Evolutionary conservation across 352 stramenopile species (phyloP).

Genomic region (Thalassiosira sp.): DNA sequence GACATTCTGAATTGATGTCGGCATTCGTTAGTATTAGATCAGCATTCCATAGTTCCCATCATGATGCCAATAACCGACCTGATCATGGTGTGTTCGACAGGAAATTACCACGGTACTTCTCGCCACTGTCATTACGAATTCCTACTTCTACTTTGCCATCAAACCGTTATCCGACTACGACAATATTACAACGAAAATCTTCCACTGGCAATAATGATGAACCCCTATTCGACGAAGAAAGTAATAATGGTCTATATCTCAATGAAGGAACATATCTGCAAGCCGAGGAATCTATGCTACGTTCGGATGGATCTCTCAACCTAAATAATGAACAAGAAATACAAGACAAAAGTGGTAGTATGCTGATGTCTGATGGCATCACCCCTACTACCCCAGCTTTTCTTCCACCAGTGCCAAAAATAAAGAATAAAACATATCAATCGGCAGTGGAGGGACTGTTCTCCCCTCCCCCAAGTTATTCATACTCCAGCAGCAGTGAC

Average conservation of each 20-base stretch:
- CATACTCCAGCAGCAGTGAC: constrained; percentile 2
- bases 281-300: constrained; percentile 26
- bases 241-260: constrained; percentile 30
- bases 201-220: background rate
- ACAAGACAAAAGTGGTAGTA: background rate
- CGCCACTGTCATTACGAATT: background rate
- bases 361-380: too few species aligned
- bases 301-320: constrained; percentile 25
- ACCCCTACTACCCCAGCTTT: too few species aligned
- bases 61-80: too few species aligned
- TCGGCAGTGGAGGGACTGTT: constrained; percentile 29
- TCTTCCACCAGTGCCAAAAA: background rate
- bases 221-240: background rate
- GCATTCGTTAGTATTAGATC: too few species aligned
- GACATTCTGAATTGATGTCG: too few species aligned
- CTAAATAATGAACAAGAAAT: background rate
- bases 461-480: constrained; percentile 26
- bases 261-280: constrained; percentile 36
- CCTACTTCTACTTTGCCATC: too few species aligned
- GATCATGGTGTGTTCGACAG: too few species aligned
- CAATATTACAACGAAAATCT: background rate
- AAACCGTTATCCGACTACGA: too few species aligned
- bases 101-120: background rate
- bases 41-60: too few species aligned
- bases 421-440: constrained; percentile 27